Base-by-base conservation (phyloP, 108 stramenopile genomes). In the Fragilaria crotonensis region DNA sequence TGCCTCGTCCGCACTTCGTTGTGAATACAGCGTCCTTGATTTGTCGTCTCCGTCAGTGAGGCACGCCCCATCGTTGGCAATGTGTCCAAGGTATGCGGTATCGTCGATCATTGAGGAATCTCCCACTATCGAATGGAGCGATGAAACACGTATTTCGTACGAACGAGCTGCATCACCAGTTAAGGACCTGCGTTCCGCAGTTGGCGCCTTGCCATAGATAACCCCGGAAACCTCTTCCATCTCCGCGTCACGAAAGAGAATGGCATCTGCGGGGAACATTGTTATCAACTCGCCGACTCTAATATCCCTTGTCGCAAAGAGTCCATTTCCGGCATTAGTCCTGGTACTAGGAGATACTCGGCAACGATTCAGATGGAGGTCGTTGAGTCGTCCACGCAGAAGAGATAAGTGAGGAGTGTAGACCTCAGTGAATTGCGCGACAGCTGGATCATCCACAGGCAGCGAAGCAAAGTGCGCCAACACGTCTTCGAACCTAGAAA, bases 251-350 rank as follows among this genome's bases (percentile, higher is more conserved):
- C 63, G 60, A 30, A 32, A 41, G 7, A 75, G 54, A 4, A 75
- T n/a, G n/a, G 59, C 68, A 69, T 73, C 72, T 0, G 68, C 72
- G 19, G 72, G 72, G 48, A 69, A 73, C n/a, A 67, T 69, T n/a
- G 68, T 69, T n/a, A 73, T 63, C 19, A 69, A 46, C 45, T 73
- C 68, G 29, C 66, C 66, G 25, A 62, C 48, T n/a, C 31, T 21
- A 32, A 63, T 64, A 64, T 66, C 54, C 29, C 49, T 33, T 7
- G 52, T 60, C 4, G 72, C 68, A 30, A 73, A 73, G 17, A 73
- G 58, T 11, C 72, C 72, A 19, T 68, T 54, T 29, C 72, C 72
- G 4, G 63, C 72, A 26, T 50, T 63, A 7, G 46, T 31, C 26
- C 69, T 45, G 9, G 19, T 29, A 53, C 72, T 73, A 28, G 63